These are phyloP conservation scores for Saccharomycopsis sp. DNA, from an alignment of 805 yeast genomes.

Conservation along the genomic window DNA sequence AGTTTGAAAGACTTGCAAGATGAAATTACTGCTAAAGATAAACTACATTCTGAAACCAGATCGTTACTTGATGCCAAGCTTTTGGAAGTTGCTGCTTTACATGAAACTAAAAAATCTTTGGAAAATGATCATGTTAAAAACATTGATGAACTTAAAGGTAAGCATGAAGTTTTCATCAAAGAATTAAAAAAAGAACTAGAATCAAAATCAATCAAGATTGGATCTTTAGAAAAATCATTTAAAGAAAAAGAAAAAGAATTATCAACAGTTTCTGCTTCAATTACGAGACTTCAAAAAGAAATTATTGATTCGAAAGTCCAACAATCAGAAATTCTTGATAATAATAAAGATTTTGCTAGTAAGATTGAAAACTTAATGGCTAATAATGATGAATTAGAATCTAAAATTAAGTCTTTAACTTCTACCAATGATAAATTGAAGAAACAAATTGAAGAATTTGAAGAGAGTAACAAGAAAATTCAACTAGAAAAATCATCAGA, in stretches of 20 bases:
- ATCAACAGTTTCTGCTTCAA: background rate
- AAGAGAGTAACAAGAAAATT: slow-evolving; percentile 1
- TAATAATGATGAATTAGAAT: slow-evolving; percentile 1
- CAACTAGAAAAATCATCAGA: slow-evolving; percentile 5
- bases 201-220: background rate
- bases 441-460: background rate
- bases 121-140: background rate
- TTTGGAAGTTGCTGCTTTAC: no score
- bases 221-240: background rate
- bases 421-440: background rate
- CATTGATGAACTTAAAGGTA: background rate
- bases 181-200: background rate
- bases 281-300: slow-evolving; percentile 8
- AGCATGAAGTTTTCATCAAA: no score
- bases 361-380: background rate
- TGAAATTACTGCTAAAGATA: no score
- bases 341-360: background rate
- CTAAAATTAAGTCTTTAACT: background rate
- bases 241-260: slow-evolving; percentile 2
- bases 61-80: no score
- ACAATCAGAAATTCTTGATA: slow-evolving; percentile 7
- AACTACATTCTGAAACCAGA: no score
- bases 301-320: slow-evolving; percentile 10
- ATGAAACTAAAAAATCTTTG: background rate
- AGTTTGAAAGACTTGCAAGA: no score